Evolutionary conservation across 352 stramenopile species (phyloP).

Genomic region (Vaucheria bursata): DNA sequence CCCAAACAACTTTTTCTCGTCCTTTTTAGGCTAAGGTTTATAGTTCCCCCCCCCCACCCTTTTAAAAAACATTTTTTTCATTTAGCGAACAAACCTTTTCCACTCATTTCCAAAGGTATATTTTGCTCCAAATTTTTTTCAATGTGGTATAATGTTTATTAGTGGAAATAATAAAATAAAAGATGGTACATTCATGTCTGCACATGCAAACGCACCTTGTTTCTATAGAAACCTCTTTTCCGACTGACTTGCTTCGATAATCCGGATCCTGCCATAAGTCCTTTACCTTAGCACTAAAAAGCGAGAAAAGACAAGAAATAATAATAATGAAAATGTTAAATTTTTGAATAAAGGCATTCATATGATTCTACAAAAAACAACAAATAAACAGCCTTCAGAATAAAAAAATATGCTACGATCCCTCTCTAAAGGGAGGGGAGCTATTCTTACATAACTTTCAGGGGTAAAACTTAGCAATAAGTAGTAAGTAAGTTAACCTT

Average conservation of each 20-base stretch:
- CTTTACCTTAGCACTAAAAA: conserved; percentile 24
- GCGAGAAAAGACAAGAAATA: neutral
- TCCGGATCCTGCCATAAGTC: conserved; percentile 29
- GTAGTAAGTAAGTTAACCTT: neutral
- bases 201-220: neutral
- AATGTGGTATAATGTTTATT: no score
- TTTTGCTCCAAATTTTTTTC: no score
- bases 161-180: no score
- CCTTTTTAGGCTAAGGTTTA: no score
- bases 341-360: neutral
- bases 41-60: no score
- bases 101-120: no score
- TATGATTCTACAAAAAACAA: neutral
- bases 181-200: neutral
- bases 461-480: no score
- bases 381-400: neutral
- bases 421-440: no score
- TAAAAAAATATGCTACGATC: conserved; percentile 8
- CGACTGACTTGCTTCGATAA: conserved; percentile 22
- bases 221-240: neutral
- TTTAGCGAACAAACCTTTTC: no score
- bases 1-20: no score
- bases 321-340: neutral
- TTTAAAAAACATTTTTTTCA: no score
- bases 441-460: no score